Conservation (phyloP, 2,329 filamentous ascomycete species). For the Aspergillus fructus region DNA sequence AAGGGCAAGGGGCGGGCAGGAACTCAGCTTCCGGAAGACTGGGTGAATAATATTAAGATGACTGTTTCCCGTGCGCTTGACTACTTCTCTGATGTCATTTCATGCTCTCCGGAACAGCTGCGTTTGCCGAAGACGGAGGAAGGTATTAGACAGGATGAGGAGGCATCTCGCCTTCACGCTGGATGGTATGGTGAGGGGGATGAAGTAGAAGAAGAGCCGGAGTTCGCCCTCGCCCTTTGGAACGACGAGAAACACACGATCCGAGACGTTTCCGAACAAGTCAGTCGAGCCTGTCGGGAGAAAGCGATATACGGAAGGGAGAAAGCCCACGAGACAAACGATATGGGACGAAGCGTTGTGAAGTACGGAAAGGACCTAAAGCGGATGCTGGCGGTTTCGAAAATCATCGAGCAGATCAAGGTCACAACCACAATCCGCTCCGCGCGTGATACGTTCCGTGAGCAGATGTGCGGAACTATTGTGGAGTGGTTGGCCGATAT, state of each 20-base stretch:
- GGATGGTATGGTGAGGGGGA: slow-evolving; percentile 70
- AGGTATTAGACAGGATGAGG: slow-evolving; percentile 78
- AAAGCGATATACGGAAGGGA: slow-evolving; percentile 66
- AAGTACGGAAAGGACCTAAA: slow-evolving; percentile 72
- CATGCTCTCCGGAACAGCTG: slow-evolving; percentile 94
- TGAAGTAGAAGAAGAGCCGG: slow-evolving; percentile 61
- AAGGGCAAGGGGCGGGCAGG: slow-evolving; percentile 58
- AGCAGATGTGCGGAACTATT: slow-evolving; percentile 98
- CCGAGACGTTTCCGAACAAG: slow-evolving; percentile 83
- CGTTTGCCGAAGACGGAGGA: slow-evolving; percentile 80
- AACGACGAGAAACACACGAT: slow-evolving; percentile 99
- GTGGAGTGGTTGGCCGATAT: slow-evolving; percentile 96
- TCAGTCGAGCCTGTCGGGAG: slow-evolving; percentile 82
- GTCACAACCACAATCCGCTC: slow-evolving; percentile 94
- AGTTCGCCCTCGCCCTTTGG: slow-evolving; percentile 88
- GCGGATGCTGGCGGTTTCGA: slow-evolving; percentile 73
- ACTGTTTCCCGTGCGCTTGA: slow-evolving; percentile 84
- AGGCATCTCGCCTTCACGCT: slow-evolving; percentile 70
- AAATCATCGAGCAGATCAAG: slow-evolving; percentile 90
- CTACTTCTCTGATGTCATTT: slow-evolving; percentile 96
- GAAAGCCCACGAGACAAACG: slow-evolving; percentile 84
- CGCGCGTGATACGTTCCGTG: slow-evolving; percentile 89
- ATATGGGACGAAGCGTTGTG: slow-evolving; percentile 81
- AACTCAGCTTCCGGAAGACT: slow-evolving; percentile 69
- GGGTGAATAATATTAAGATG: slow-evolving; percentile 75